Percentiles rank a stretch among this genome's conserved stretches.
Evolutionary conservation across 306 rosid genomes (phyloP).

Genomic region (Sindora glabra): DNA sequence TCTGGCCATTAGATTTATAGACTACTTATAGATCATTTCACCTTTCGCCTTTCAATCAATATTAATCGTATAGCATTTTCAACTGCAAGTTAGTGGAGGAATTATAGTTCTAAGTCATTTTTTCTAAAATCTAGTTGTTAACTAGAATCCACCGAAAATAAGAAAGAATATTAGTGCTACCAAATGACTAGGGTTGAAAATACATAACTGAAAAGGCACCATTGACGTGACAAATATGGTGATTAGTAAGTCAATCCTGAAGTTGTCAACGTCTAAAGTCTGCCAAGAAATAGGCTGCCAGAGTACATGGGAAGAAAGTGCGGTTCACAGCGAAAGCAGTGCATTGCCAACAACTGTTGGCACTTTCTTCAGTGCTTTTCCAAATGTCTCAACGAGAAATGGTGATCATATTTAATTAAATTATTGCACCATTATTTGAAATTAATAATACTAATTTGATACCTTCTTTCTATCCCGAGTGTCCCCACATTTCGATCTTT

Average conservation of each 20-base stretch:
- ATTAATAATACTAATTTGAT: no score
- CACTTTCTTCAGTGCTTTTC: constrained; percentile 49
- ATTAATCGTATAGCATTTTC: no score
- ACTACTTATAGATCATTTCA: no score
- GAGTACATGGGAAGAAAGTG: constrained; percentile 50
- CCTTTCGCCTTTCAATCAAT: no score
- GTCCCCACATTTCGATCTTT: constrained; percentile 53
- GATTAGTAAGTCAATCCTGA: constrained; percentile 49
- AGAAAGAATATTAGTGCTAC: no score
- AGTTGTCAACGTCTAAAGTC: constrained; percentile 39
- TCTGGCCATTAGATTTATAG: no score
- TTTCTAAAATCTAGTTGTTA: no score
- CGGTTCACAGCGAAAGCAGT: constrained; percentile 59
- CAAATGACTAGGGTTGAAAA: background rate
- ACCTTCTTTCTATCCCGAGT: no score
- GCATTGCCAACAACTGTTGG: constrained; percentile 57
- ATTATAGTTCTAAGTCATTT: no score
- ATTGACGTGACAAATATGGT: constrained; percentile 47
- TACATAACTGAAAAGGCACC: constrained; percentile 49
- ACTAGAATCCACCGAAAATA: no score
- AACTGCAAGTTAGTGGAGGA: no score
- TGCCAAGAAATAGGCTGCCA: constrained; percentile 37
- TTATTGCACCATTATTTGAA: constrained; percentile 32
- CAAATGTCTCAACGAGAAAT: constrained; percentile 28
- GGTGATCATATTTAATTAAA: background rate